Evolutionary conservation across 495 filamentous ascomycete genomes (phyloP).

Genomic region (Cercophora newfieldiana): DNA sequence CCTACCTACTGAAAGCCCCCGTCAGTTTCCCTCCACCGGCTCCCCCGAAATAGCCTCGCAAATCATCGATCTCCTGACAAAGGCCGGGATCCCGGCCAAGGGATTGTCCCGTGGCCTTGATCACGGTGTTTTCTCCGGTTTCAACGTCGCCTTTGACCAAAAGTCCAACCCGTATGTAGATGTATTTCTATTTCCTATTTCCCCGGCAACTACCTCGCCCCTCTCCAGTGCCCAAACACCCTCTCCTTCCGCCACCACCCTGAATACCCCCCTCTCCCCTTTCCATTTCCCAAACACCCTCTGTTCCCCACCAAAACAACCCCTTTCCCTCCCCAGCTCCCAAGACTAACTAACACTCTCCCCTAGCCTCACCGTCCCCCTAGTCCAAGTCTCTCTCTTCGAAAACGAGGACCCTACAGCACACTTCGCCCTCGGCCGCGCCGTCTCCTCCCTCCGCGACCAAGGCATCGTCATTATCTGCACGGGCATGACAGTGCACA

Average conservation of each 20-base stretch:
- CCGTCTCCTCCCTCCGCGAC: conserved; percentile 66
- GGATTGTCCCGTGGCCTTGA: conserved; percentile 71
- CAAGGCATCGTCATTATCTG: conserved; percentile 72
- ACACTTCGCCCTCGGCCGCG: conserved; percentile 72
- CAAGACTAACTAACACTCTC: no score
- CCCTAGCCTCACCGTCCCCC: conserved; percentile 60
- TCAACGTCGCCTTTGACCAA: conserved; percentile 70
- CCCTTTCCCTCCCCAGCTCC: no score
- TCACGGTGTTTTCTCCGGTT: conserved; percentile 78
- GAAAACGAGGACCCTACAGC: conserved; percentile 64
- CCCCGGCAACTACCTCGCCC: no score
- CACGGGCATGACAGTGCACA: conserved; percentile 88
- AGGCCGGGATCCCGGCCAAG: conserved; percentile 63
- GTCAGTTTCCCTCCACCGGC: conserved; percentile 67
- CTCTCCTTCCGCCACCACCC: no score
- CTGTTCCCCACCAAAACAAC: no score
- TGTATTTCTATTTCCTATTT: no score
- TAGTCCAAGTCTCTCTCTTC: conserved; percentile 82
- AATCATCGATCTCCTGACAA: conserved; percentile 59
- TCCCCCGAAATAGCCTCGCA: conserved; percentile 63
- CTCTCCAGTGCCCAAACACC: no score
- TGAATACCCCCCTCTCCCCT: no score
- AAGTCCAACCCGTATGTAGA: conserved; percentile 58
- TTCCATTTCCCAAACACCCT: no score
- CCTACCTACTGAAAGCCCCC: not conserved